Conservation (phyloP, 306 rosid genomes). For the Trifolium fragiferum region DNA sequence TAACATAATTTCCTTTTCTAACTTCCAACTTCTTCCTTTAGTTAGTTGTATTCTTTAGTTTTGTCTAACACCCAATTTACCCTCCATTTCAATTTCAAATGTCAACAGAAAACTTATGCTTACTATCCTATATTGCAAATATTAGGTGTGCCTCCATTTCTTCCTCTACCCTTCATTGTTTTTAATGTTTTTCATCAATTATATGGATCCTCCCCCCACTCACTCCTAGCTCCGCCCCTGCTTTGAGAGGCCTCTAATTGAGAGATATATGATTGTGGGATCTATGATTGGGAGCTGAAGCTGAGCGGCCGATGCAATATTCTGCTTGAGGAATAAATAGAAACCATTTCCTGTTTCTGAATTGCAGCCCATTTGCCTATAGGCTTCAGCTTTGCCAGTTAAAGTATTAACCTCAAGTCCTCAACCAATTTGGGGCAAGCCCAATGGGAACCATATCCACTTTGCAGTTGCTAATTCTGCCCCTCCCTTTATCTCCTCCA, state of each 20-base stretch:
- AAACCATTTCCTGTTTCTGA: neutral
- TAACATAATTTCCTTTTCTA: constrained; percentile 54
- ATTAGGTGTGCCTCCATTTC: neutral
- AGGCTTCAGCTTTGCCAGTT: constrained; percentile 7
- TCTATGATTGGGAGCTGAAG: neutral
- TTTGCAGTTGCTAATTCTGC: neutral
- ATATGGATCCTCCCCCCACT: neutral
- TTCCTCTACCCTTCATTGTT: neutral
- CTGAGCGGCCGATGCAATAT: neutral
- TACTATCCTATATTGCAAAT: neutral
- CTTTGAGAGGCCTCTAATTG: neutral
- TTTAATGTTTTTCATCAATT: neutral
- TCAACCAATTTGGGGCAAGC: neutral
- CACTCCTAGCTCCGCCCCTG: neutral
- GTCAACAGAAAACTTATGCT: neutral
- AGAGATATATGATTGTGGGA: neutral
- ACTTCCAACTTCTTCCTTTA: constrained; percentile 51
- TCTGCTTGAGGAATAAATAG: neutral
- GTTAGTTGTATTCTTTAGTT: neutral
- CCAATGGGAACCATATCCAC: neutral
- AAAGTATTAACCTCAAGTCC: neutral
- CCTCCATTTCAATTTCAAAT: constrained; percentile 25
- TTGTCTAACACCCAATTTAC: constrained; percentile 22
- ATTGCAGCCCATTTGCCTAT: neutral
- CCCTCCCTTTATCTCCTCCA: neutral